phyloP scores from a whole-genome alignment of 768 basidiomycete species.

The Amanita muscaria region DNA sequence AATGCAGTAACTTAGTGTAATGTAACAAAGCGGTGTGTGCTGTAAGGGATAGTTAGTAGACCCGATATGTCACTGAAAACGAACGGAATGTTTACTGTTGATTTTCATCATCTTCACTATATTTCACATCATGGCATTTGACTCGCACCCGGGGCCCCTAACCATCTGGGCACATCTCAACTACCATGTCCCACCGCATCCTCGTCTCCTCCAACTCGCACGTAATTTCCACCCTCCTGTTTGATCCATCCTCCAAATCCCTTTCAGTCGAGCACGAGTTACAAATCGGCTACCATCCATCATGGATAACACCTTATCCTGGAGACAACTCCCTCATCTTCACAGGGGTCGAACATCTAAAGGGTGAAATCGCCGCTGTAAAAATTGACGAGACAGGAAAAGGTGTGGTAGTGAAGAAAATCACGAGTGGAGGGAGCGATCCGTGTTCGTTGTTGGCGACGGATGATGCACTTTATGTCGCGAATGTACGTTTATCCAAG shows the following conservation, averaged over 20 bases:
- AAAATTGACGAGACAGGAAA: slow-evolving; percentile 46
- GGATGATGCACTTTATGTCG: slow-evolving; percentile 51
- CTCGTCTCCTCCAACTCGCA: slow-evolving; percentile 60
- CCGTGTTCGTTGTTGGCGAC: slow-evolving; percentile 58
- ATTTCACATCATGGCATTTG: too few relatives aligned
- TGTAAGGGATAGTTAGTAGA: too few relatives aligned
- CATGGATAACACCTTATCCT: slow-evolving; percentile 66
- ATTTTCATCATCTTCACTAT: too few relatives aligned
- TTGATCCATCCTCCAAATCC: slow-evolving; percentile 41
- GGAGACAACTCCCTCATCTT: slow-evolving; percentile 49
- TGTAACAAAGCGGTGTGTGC: too few relatives aligned
- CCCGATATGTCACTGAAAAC: too few relatives aligned
- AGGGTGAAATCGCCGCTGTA: slow-evolving; percentile 58
- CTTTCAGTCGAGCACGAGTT: slow-evolving; percentile 38
- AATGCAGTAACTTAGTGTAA: too few relatives aligned
- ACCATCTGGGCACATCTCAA: background rate
- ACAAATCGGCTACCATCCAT: slow-evolving; percentile 54
- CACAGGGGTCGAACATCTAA: slow-evolving; percentile 54
- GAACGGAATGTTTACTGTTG: too few relatives aligned
- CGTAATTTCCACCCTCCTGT: slow-evolving; percentile 52
- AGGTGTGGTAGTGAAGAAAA: slow-evolving; percentile 39
- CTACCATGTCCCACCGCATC: slow-evolving; percentile 29
- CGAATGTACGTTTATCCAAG: slow-evolving; percentile 55
- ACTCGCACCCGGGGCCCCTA: too few relatives aligned
- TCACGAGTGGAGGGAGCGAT: slow-evolving; percentile 46